Evolutionary conservation across 768 basidiomycete species (phyloP).

Genomic region (Mrakia gelida): DNA sequence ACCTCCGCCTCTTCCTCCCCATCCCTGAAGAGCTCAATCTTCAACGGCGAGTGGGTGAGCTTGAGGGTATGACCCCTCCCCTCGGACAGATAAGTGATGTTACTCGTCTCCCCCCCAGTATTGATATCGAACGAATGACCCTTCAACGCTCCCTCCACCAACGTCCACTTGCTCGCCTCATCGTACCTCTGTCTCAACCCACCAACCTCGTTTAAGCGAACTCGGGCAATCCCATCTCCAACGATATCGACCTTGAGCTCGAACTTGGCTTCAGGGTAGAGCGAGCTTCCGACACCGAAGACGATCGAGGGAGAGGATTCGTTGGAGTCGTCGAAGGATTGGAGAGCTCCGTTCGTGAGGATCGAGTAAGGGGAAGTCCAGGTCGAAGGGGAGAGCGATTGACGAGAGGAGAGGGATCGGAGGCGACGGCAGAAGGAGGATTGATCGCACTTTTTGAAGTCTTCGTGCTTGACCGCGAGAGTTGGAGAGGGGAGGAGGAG

Average conservation of each 20-base stretch:
- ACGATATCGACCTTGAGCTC: conserved; percentile 77
- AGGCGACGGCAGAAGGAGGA: conserved; percentile 92
- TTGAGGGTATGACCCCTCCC: conserved; percentile 47
- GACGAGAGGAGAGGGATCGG: conserved; percentile 72
- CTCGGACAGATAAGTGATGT: conserved; percentile 54
- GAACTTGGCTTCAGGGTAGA: conserved; percentile 82
- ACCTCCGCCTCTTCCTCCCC: conserved; percentile 67
- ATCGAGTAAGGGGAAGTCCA: conserved; percentile 89
- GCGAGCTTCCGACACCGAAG: conserved; percentile 68
- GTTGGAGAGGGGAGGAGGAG: conserved; percentile 8
- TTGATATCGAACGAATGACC: conserved; percentile 43
- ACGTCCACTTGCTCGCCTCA: conserved; percentile 84
- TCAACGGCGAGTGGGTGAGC: conserved; percentile 70
- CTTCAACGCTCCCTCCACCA: conserved; percentile 64
- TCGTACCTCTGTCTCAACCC: conserved; percentile 69
- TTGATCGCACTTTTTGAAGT: conserved; percentile 94
- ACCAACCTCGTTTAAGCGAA: conserved; percentile 83
- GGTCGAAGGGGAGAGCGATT: conserved; percentile 43
- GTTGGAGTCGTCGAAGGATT: background rate
- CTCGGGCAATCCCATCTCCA: conserved; percentile 62
- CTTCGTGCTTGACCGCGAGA: conserved; percentile 54
- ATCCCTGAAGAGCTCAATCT: conserved; percentile 63
- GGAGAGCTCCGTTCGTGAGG: conserved; percentile 50
- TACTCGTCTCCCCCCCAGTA: conserved; percentile 58
- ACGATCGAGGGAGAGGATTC: background rate